These are phyloP conservation scores for Podospora fimiseda DNA, from an alignment of 495 filamentous ascomycete species.

Conservation along the genomic window DNA sequence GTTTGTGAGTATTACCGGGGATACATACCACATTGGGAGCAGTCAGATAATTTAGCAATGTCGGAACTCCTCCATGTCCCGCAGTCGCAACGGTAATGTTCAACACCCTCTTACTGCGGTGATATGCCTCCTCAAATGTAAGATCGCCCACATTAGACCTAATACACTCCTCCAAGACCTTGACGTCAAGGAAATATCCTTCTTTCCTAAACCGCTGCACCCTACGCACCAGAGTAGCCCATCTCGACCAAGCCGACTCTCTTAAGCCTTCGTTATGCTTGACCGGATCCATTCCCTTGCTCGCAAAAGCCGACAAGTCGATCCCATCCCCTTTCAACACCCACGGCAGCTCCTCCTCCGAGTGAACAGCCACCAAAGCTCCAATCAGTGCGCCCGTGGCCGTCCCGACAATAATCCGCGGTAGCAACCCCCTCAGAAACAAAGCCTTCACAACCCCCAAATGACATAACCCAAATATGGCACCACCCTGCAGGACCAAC, in stretches of 20 bases:
- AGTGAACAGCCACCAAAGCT: conserved; percentile 81
- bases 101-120: conserved; percentile 75
- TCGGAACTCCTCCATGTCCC: conserved; percentile 69
- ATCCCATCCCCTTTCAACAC: conserved; percentile 75
- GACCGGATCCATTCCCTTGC: conserved; percentile 22
- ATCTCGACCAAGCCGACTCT: conserved; percentile 35
- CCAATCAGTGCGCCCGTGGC: conserved; percentile 88
- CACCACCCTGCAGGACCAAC: conserved; percentile 82
- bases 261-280: conserved; percentile 7
- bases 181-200: conserved; percentile 79
- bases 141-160: conserved; percentile 79
- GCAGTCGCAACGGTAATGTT: conserved; percentile 85
- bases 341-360: conserved; percentile 73
- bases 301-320: conserved; percentile 72
- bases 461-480: conserved; percentile 89
- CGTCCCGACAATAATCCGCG: conserved; percentile 86
- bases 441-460: conserved; percentile 86
- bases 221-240: conserved; percentile 54
- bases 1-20: not conserved
- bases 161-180: conserved; percentile 78
- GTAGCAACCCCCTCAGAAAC: conserved; percentile 74
- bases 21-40: conserved; percentile 82
- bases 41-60: conserved; percentile 86
- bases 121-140: conserved; percentile 92
- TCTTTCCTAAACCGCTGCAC: conserved; percentile 59